Evolutionary conservation across 2,329 filamentous ascomycete genomes (phyloP).

Genomic region (Penicillium sp.): DNA sequence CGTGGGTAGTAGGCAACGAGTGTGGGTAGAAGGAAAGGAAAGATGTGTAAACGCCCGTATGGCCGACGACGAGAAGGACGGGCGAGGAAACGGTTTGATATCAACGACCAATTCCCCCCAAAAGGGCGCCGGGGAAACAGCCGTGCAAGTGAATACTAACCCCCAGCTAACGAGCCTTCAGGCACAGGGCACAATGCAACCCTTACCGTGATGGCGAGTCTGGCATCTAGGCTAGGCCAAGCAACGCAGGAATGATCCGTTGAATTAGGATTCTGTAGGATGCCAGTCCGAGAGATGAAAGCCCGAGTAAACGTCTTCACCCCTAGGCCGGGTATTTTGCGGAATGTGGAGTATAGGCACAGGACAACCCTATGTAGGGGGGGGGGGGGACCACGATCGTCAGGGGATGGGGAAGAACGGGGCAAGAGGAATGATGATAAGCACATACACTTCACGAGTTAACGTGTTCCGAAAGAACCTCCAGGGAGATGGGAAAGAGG

Average conservation of each 20-base stretch:
- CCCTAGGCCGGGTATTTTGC: conserved; percentile 42
- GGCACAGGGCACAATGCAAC: conserved; percentile 49
- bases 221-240: conserved; percentile 52
- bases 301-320: conserved; percentile 57
- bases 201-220: conserved; percentile 52
- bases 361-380: conserved; percentile 48
- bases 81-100: conserved; percentile 22
- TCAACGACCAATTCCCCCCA: conserved; percentile 17
- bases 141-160: conserved; percentile 46
- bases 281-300: conserved; percentile 50
- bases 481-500: conserved; percentile 36
- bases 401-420: conserved; percentile 41
- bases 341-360: conserved; percentile 49
- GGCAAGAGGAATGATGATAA: conserved; percentile 36
- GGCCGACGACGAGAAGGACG: background rate
- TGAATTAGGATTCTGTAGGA: conserved; percentile 43
- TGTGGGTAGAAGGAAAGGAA: conserved; percentile 20
- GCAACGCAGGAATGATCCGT: conserved; percentile 49
- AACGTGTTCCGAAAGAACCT: conserved; percentile 35
- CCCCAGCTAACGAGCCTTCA: conserved; percentile 49
- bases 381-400: conserved; percentile 42
- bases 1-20: conserved; percentile 9
- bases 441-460: conserved; percentile 45
- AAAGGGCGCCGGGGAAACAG: conserved; percentile 21
- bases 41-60: background rate